phyloP scores from a whole-genome alignment of 1,139 yeast species.

The Yamadazyma epiphylla region DNA sequence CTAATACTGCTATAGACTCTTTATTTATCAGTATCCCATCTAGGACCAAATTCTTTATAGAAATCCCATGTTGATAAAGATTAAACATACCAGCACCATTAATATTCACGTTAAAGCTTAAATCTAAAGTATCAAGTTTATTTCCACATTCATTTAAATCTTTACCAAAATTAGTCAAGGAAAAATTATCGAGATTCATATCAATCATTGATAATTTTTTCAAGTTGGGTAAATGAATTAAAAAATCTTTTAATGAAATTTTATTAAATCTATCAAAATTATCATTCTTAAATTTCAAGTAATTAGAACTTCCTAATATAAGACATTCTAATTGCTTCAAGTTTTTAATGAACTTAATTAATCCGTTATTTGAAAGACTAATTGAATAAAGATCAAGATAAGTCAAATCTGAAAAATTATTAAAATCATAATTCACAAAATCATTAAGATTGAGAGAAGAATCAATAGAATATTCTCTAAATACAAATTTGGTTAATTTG shows the following conservation, averaged over 20 bases:
- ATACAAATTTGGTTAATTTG: constrained; percentile 20
- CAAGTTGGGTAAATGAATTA: constrained; percentile 22
- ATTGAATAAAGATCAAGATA: constrained; percentile 34
- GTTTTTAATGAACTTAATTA: constrained; percentile 23
- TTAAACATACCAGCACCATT: constrained; percentile 41
- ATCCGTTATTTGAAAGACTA: constrained; percentile 29
- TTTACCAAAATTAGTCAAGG: constrained; percentile 27
- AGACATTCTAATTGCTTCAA: constrained; percentile 15
- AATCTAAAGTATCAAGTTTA: constrained; percentile 24
- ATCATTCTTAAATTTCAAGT: constrained; percentile 28
- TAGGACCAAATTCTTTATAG: constrained; percentile 21
- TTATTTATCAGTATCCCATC: constrained; percentile 35
- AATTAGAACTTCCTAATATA: constrained; percentile 30
- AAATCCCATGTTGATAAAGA: constrained; percentile 17
- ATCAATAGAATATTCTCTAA: constrained; percentile 23
- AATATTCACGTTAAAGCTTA: constrained; percentile 32
- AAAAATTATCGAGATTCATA: constrained; percentile 33
- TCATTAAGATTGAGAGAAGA: constrained; percentile 22
- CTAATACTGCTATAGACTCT: constrained; percentile 25
- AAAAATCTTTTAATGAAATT: constrained; percentile 19
- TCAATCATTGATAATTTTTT: constrained; percentile 27
- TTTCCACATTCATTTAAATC: constrained; percentile 18
- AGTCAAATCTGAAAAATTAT: constrained; percentile 19
- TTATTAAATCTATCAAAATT: constrained; percentile 11
- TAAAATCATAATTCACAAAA: constrained; percentile 20